phyloP scores from a whole-genome alignment of 2,329 filamentous ascomycete species.

The Fusarium zealandicum region DNA sequence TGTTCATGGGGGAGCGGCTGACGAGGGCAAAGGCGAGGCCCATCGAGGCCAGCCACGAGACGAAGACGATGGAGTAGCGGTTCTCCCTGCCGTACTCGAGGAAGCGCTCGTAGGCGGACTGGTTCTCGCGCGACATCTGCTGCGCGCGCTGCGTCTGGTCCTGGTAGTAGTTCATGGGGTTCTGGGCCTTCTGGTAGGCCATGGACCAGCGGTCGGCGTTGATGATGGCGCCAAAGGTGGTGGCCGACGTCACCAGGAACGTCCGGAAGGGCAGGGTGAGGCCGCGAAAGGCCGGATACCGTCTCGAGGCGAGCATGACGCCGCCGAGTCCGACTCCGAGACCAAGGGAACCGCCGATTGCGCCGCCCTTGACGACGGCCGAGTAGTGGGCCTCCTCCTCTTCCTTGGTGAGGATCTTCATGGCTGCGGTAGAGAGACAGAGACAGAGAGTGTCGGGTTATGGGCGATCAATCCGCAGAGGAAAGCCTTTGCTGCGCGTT shows the following conservation, averaged over 20 bases:
- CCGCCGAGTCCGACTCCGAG: slow-evolving; percentile 70
- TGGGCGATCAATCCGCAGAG: neutral
- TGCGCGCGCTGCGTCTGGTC: slow-evolving; percentile 66
- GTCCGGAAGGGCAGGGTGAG: slow-evolving; percentile 90
- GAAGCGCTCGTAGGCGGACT: slow-evolving; percentile 65
- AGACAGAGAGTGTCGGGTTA: too few species aligned
- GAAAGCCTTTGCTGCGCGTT: neutral
- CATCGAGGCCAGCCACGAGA: slow-evolving; percentile 84
- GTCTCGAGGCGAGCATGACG: slow-evolving; percentile 70
- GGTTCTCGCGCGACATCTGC: slow-evolving; percentile 61
- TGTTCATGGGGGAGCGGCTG: slow-evolving; percentile 75
- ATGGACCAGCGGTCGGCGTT: slow-evolving; percentile 76
- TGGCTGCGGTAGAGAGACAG: slow-evolving; percentile 60
- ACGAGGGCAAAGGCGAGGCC: slow-evolving; percentile 76
- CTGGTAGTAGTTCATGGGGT: slow-evolving; percentile 72
- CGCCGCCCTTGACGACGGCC: slow-evolving; percentile 79
- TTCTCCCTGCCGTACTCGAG: slow-evolving; percentile 79
- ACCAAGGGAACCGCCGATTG: slow-evolving; percentile 74
- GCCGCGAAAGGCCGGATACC: slow-evolving; percentile 78
- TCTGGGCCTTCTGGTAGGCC: slow-evolving; percentile 71
- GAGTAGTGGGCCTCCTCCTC: slow-evolving; percentile 88
- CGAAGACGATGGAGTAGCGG: slow-evolving; percentile 86
- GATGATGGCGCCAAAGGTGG: slow-evolving; percentile 88
- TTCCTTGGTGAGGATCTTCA: slow-evolving; percentile 97
- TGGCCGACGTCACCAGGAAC: slow-evolving; percentile 84